phyloP scores from a whole-genome alignment of 2,329 filamentous ascomycete genomes.

The Lachnum nothofagi region DNA sequence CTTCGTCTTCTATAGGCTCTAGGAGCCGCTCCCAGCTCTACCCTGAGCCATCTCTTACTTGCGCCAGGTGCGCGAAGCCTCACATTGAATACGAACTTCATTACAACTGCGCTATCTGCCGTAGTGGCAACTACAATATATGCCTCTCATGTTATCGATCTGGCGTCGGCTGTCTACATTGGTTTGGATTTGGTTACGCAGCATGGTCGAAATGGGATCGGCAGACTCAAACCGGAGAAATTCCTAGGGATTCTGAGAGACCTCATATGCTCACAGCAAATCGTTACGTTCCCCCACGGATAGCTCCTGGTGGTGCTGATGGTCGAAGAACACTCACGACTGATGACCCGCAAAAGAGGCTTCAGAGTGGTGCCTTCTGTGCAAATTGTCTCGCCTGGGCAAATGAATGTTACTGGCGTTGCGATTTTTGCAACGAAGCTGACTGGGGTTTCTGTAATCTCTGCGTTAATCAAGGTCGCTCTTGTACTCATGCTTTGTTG shows the following conservation, averaged over 20 bases:
- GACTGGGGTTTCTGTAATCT: constrained; percentile 92
- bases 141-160: constrained; percentile 75
- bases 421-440: constrained; percentile 78
- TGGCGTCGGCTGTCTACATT: constrained; percentile 74
- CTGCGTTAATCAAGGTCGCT: constrained; percentile 77
- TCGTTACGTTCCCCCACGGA: constrained; percentile 50
- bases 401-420: constrained; percentile 87
- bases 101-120: constrained; percentile 72
- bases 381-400: constrained; percentile 66
- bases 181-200: constrained; percentile 78
- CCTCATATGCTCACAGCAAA: constrained; percentile 56
- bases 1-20: constrained; percentile 30
- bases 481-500: constrained; percentile 76
- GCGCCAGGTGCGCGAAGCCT: constrained; percentile 62
- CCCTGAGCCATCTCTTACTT: constrained; percentile 67
- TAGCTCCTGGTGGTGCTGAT: constrained; percentile 47
- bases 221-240: constrained; percentile 33
- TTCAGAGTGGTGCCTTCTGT: constrained; percentile 82
- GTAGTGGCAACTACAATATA: constrained; percentile 67
- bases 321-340: constrained; percentile 55
- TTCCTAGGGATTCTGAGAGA: constrained; percentile 36
- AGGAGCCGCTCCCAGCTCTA: constrained; percentile 43
- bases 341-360: constrained; percentile 60
- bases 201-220: constrained; percentile 65
- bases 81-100: constrained; percentile 83